phyloP scores from a whole-genome alignment of 2,329 filamentous ascomycete species.

The Pseudogymnoascus sp. region DNA sequence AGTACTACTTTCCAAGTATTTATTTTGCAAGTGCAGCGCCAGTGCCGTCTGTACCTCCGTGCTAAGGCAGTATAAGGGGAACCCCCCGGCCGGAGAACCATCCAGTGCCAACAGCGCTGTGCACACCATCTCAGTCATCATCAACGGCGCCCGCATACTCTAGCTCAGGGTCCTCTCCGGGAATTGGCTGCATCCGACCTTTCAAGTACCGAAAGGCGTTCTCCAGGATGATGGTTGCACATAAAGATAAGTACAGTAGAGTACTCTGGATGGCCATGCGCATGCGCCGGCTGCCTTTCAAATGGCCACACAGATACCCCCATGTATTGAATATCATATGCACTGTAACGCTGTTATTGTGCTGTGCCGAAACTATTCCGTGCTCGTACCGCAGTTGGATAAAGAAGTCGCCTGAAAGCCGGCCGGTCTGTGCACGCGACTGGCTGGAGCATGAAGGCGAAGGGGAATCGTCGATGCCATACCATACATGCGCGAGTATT shows the following conservation, averaged over 20 bases:
- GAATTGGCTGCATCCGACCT: slow-evolving; percentile 4
- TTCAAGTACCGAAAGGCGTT: slow-evolving; percentile 6
- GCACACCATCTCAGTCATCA: slow-evolving; percentile 6
- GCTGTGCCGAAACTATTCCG: neutral
- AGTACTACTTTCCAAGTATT: slow-evolving; percentile 5
- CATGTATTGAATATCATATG: neutral
- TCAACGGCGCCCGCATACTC: slow-evolving; percentile 1
- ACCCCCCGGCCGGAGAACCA: neutral
- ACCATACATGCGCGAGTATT: neutral
- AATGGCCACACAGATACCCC: neutral
- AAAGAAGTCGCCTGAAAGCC: neutral
- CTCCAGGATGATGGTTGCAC: neutral
- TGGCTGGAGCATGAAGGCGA: neutral
- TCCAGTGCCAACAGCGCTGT: neutral
- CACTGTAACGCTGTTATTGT: slow-evolving; percentile 3
- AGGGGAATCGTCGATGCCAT: neutral
- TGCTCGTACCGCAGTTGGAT: neutral
- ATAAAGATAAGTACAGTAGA: neutral
- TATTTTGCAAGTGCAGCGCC: neutral
- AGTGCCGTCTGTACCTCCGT: neutral
- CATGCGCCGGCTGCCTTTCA: neutral
- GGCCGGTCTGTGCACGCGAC: neutral
- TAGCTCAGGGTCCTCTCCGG: slow-evolving; percentile 3
- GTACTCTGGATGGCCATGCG: neutral
- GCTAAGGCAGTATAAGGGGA: neutral